Percentiles rank a stretch among this genome's conserved stretches.
These are phyloP conservation scores for Aurantiochytrium sp. DNA, from an alignment of 108 stramenopile species.

Conservation along the genomic window DNA sequence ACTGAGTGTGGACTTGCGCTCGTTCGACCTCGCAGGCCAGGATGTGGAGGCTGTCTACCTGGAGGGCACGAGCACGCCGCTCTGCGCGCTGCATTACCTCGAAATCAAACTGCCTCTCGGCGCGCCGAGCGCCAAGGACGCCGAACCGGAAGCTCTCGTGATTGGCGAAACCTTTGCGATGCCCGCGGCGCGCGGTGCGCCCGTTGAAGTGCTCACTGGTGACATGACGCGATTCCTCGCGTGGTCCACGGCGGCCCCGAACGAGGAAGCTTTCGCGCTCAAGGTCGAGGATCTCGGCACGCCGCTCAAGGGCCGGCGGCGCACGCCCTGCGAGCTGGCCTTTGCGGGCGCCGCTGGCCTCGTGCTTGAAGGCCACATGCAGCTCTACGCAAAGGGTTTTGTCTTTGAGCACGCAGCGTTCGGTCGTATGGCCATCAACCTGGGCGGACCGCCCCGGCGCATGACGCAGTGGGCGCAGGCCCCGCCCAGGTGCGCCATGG, in stretches of 20 bases:
- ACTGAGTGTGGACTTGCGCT: background rate
- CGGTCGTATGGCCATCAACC: background rate
- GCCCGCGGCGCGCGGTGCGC: background rate
- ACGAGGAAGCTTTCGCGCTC: background rate
- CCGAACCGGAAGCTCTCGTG: background rate
- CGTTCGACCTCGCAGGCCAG: conserved; percentile 17
- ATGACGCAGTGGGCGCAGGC: background rate
- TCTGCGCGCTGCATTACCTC: background rate
- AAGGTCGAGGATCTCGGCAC: background rate
- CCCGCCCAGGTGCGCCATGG: background rate
- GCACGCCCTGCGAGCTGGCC: background rate
- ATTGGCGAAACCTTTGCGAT: background rate
- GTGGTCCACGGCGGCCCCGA: background rate
- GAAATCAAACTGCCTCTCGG: background rate
- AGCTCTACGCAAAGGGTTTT: background rate
- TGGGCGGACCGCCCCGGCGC: background rate
- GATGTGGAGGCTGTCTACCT: background rate
- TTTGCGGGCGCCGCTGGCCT: background rate
- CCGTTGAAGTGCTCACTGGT: background rate
- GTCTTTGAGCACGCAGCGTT: background rate
- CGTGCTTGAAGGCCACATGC: background rate
- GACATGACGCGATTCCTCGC: background rate
- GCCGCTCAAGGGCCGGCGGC: conserved; percentile 13
- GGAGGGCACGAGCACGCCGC: background rate
- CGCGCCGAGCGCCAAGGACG: no score